Conservation (phyloP, 2,329 filamentous ascomycete species). For the Pseudogymnoascus sp. region DNA sequence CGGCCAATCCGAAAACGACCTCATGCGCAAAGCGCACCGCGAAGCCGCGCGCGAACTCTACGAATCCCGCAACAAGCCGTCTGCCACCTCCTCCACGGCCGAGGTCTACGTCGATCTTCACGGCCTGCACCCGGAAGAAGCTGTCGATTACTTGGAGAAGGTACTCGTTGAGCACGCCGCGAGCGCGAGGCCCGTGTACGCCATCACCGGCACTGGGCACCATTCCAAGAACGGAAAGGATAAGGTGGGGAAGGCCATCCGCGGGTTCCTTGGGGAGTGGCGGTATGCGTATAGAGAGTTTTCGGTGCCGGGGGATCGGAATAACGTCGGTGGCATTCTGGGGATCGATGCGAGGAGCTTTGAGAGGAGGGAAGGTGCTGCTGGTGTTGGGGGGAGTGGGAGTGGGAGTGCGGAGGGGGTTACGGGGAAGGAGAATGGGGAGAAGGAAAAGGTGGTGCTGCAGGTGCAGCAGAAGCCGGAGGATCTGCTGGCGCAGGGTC, state of each 20-base stretch:
- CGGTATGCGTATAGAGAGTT: conserved; percentile 94
- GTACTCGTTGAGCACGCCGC: conserved; percentile 75
- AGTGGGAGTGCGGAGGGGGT: not conserved
- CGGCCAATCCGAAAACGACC: conserved; percentile 91
- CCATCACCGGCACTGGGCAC: conserved; percentile 92
- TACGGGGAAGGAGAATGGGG: not conserved
- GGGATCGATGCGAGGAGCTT: conserved; percentile 60
- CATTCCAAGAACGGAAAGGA: conserved; percentile 99
- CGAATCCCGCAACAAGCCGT: conserved; percentile 73
- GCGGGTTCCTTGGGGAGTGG: conserved; percentile 89
- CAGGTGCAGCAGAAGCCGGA: conserved; percentile 30
- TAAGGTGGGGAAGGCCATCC: conserved; percentile 91
- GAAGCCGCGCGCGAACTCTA: conserved; percentile 89
- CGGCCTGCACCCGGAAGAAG: conserved; percentile 97
- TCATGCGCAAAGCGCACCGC: conserved; percentile 94
- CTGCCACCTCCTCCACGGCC: conserved; percentile 39
- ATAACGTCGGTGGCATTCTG: conserved; percentile 68
- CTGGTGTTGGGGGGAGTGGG: not conserved
- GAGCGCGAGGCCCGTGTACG: conserved; percentile 72
- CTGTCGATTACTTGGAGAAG: conserved; percentile 84
- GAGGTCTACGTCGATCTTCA: conserved; percentile 95
- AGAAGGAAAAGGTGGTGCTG: conserved; percentile 27
- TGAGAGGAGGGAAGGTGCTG: conserved; percentile 42
- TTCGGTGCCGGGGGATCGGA: conserved; percentile 86
- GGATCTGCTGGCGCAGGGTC: conserved; percentile 56